Base-by-base conservation (phyloP, 2,329 filamentous ascomycete genomes). In the Neodidymelliopsis sp. region DNA sequence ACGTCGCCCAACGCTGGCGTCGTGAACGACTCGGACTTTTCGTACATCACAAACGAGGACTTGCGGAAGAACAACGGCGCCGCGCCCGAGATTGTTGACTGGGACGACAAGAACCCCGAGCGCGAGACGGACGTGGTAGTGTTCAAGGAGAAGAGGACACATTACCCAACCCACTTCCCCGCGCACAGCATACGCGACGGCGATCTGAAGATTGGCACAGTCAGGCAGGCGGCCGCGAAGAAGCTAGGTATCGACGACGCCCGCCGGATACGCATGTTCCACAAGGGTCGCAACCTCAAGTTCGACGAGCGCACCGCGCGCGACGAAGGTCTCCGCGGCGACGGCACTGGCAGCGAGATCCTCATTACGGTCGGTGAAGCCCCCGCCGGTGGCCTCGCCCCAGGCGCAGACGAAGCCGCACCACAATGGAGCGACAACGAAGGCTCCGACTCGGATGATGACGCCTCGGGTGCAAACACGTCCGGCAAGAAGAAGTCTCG, bases 21-120 rank as follows among this genome's bases (percentile, higher is more conserved):
- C 57, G 85, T 92, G 51, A 88, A 84, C 61, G 87, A 91, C 59
- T 83, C 87, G 24, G 89, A 92, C 75, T 93, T 86, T 71, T 87
- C 84, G 68, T 92, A 93, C 76, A 91, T 92, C 67, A 91, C 88
- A n/a, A 85, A 86, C 20, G 84, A 89, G 63, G 88, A 92, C 63
- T 72, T 91, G 28, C 57, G 60, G 79, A 57, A 72, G 66, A 70
- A 71, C 29, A 64, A 69, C 63, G 61, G 72, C n/a, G 78, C 80
- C 54, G 52, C 45, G 7, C 74, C 69, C 4, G 69, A 71, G 54
- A 69, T 71, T 25, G 69, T 71, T 5, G 70, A 73, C 31, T 72
- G 70, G 70, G 68, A 70, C 28, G 70, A 69, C 56, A 69, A 66
- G 59, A 70, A 72, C 42, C 69, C 70, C 1, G 60, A 74, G 60